Evolutionary conservation across 345 rosid genomes (phyloP), one percentile per base, ranked within the genome.

Genomic region (Orychophragmus violaceus): DNA sequence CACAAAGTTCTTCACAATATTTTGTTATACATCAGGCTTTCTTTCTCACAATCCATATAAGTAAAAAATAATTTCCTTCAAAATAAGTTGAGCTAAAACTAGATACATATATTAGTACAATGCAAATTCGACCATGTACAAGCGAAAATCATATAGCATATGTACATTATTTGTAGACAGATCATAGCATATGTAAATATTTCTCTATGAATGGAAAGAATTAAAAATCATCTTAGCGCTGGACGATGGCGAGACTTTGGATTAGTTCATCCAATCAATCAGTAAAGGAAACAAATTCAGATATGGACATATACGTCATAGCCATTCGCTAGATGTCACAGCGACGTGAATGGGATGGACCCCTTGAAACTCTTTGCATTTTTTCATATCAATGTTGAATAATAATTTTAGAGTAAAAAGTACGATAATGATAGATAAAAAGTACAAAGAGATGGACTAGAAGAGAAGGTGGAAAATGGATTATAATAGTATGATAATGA

Each of bases 281-380:
- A 66, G 55, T 22, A 18, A 9, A 66, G 62, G 14, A 66, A 66
- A 53, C 23, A 58, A 30, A 36, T 35, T 13, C 25, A 18, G 50
- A 48, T 58, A 25, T 18, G 55, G 65, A 70, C 59, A 48, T 50
- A 59, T 11, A 50, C 44, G 29, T 39, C 18, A 32, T 50, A 69
- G 72, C 39, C 68, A 59, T 5, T 69, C 23, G 9, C 74, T 69
- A 59, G 49, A 59, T 18, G 64, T 67, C 71, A 44, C 55, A 5
- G 29, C 22, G 50, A 35, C 72, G 46, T 58, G 64, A 68, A 57
- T 68, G 57, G 33, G 22, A 59, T 69, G 73, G 59, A 50, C 45
- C 59, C 59, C 51, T 57, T 45, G 11, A 56, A 23, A 24, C 35
- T 60, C 41, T 60, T 44, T 42, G 51, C 62, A 19, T 16, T 28